phyloP scores from a whole-genome alignment of 192 early-diverging fungal species.

The Podila clonocystis region DNA sequence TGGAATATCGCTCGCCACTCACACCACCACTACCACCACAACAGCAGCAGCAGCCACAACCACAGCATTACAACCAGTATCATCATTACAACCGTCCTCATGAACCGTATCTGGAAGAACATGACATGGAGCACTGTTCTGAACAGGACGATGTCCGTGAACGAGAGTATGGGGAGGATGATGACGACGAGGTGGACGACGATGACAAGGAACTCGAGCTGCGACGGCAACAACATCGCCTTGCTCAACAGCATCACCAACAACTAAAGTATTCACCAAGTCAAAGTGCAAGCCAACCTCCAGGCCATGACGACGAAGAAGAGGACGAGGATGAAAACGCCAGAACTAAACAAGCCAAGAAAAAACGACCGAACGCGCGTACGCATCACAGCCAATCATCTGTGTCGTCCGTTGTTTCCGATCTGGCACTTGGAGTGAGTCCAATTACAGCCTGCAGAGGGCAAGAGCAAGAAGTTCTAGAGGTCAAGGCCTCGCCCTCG shows the following conservation, averaged over 20 bases:
- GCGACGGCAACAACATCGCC: too few species aligned
- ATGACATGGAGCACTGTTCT: constrained; percentile 50
- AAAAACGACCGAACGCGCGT: not conserved
- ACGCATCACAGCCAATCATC: not conserved
- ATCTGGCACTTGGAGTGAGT: too few species aligned
- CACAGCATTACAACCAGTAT: not conserved
- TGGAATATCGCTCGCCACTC: not conserved
- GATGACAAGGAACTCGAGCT: constrained; percentile 12
- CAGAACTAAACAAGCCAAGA: not conserved
- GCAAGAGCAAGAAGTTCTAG: too few species aligned
- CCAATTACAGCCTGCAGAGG: too few species aligned
- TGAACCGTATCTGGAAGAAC: constrained; percentile 26
- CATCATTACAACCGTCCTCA: constrained; percentile 1
- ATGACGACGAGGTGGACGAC: constrained; percentile 38
- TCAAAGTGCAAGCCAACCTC: too few species aligned
- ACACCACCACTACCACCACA: not conserved
- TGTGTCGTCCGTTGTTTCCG: too few species aligned
- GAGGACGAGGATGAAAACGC: constrained; percentile 1
- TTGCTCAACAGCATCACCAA: too few species aligned
- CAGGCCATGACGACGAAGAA: not conserved
- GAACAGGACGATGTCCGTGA: constrained; percentile 50
- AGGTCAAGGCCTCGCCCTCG: not conserved
- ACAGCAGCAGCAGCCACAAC: not conserved
- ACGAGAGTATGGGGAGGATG: constrained; percentile 32
- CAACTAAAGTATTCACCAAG: too few species aligned